phyloP scores from a whole-genome alignment of 2,329 filamentous ascomycete genomes.

The Botrytis deweyae region DNA sequence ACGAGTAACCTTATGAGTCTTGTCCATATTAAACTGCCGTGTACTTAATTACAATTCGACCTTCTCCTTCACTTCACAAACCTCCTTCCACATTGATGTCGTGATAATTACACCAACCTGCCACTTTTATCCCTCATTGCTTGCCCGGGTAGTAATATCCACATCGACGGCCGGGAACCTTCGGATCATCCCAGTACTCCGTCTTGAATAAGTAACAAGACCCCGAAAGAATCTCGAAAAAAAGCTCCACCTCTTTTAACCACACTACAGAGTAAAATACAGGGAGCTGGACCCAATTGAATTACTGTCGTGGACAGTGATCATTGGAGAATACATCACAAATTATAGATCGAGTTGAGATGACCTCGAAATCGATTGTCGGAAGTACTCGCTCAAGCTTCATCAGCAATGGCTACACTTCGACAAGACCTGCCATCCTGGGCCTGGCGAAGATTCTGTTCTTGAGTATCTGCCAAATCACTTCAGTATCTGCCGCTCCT shows the following conservation, averaged over 20 bases:
- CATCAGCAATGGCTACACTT: slow-evolving; percentile 41
- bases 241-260: slow-evolving; percentile 10
- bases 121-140: background rate
- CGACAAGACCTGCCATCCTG: slow-evolving; percentile 50
- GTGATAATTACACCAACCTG: background rate
- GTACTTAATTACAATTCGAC: background rate
- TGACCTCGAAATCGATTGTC: slow-evolving; percentile 30
- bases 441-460: slow-evolving; percentile 53
- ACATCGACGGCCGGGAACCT: background rate
- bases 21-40: background rate
- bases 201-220: background rate
- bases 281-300: slow-evolving; percentile 17
- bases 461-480: slow-evolving; percentile 46
- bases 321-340: slow-evolving; percentile 17
- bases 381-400: slow-evolving; percentile 25
- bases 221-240: background rate
- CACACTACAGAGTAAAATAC: background rate
- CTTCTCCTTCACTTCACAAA: background rate
- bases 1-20: background rate
- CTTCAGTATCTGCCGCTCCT: slow-evolving; percentile 38
- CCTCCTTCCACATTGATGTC: background rate
- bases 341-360: slow-evolving; percentile 23
- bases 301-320: slow-evolving; percentile 17
- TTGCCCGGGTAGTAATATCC: background rate
- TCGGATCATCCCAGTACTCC: background rate